Conservation (phyloP, 75 land plant species). For the Azolla pinnata region DNA sequence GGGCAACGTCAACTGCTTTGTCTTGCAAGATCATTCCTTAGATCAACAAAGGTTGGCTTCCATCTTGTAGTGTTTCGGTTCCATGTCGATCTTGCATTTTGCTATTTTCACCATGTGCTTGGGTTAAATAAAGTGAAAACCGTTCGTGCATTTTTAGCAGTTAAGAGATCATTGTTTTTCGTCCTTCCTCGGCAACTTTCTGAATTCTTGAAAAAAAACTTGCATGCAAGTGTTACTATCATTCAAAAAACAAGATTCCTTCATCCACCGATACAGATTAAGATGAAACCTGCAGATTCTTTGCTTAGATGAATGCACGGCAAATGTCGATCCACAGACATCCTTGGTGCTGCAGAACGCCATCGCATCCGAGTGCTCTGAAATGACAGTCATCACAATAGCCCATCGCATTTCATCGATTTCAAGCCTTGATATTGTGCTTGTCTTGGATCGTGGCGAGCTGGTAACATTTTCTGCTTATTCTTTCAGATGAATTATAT, state of each 20-base stretch:
- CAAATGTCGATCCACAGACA: constrained; percentile 76
- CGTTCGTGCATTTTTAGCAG: too few species aligned
- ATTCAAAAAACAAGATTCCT: too few species aligned
- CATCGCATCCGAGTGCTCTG: constrained; percentile 58
- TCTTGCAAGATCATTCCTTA: constrained; percentile 79
- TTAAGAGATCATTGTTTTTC: too few species aligned
- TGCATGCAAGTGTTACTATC: too few species aligned
- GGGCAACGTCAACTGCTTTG: constrained; percentile 95
- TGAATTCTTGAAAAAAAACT: too few species aligned
- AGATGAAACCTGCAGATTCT: constrained; percentile 69
- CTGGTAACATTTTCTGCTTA: constrained; percentile 49
- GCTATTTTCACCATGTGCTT: too few species aligned
- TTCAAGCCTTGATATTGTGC: constrained; percentile 48
- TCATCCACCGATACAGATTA: too few species aligned
- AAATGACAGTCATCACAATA: constrained; percentile 78
- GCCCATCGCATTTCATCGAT: constrained; percentile 90
- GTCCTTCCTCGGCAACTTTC: too few species aligned
- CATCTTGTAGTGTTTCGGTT: too few species aligned
- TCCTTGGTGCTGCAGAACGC: constrained; percentile 54
- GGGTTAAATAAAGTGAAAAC: too few species aligned
- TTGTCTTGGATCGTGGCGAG: constrained; percentile 66
- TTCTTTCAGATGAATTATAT: background rate
- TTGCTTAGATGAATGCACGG: constrained; percentile 96
- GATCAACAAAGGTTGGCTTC: constrained; percentile 48
- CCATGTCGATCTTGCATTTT: too few species aligned